These are phyloP conservation scores for Flammula alnicola DNA, from an alignment of 1,284 basidiomycete genomes.

Conservation along the genomic window DNA sequence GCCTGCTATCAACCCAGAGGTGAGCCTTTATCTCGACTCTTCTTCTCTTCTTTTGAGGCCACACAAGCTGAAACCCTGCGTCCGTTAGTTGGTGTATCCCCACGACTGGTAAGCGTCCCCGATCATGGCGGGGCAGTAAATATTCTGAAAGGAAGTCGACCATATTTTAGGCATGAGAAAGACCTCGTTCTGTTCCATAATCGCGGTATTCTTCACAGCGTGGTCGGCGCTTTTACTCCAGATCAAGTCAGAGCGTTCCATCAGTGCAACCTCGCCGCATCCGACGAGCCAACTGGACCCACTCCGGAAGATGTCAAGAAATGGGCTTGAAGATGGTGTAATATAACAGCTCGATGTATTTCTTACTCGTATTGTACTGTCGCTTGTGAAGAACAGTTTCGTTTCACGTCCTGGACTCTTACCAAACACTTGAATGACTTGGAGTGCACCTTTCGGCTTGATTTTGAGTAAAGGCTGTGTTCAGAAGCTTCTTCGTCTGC, in stretches of 20 bases:
- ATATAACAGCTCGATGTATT: too few relatives aligned
- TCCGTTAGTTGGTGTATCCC: constrained; percentile 59
- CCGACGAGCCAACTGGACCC: constrained; percentile 71
- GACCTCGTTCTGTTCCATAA: constrained; percentile 66
- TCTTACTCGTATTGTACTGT: too few relatives aligned
- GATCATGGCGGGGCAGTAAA: neutral
- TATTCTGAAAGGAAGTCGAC: neutral
- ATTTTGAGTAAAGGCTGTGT: too few relatives aligned
- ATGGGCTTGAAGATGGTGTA: constrained; percentile 68
- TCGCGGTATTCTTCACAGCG: constrained; percentile 77
- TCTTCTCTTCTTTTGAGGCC: constrained; percentile 51
- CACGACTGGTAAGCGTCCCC: constrained; percentile 65
- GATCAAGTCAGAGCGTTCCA: constrained; percentile 81
- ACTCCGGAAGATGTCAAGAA: constrained; percentile 62
- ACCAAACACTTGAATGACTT: too few relatives aligned
- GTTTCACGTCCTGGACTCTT: too few relatives aligned
- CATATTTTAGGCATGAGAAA: constrained; percentile 34
- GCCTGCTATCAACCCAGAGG: constrained; percentile 74
- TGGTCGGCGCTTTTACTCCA: constrained; percentile 76
- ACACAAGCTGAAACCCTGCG: neutral
- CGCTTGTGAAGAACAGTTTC: too few relatives aligned
- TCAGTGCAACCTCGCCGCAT: constrained; percentile 83
- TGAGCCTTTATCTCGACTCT: constrained; percentile 30
- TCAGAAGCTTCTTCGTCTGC: too few relatives aligned
- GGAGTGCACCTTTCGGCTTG: too few relatives aligned